Conservation (phyloP, 768 basidiomycete species). For the Lactarius deliciosus region DNA sequence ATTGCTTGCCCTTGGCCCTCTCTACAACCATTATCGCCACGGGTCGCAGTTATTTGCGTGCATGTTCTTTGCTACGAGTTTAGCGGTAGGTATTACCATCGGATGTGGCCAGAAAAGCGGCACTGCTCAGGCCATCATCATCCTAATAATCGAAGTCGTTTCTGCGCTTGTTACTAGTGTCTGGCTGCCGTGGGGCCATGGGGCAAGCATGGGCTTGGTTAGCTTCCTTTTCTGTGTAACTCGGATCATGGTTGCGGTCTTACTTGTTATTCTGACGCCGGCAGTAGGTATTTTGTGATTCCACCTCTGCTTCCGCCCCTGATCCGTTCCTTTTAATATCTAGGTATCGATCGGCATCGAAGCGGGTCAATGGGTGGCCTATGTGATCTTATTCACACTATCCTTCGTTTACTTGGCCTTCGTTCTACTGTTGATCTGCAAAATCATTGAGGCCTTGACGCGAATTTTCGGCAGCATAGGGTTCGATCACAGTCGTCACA, state of each 20-base stretch:
- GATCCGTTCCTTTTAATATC: conserved; percentile 13
- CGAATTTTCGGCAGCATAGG: conserved; percentile 74
- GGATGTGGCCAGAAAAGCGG: conserved; percentile 90
- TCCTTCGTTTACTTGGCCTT: conserved; percentile 83
- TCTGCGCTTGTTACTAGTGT: conserved; percentile 87
- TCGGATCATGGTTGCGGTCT: conserved; percentile 84
- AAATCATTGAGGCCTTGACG: conserved; percentile 78
- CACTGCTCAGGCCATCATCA: conserved; percentile 86
- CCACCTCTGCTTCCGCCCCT: conserved; percentile 8
- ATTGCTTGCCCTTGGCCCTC: conserved; percentile 82
- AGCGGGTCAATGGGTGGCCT: conserved; percentile 90
- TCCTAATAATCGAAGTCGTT: conserved; percentile 84
- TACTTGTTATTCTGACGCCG: conserved; percentile 87
- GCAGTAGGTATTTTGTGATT: conserved; percentile 48
- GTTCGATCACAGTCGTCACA: conserved; percentile 80
- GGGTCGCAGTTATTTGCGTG: conserved; percentile 87
- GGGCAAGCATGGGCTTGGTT: conserved; percentile 94
- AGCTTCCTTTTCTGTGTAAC: conserved; percentile 93
- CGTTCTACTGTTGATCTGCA: conserved; percentile 76
- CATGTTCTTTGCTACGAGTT: conserved; percentile 76
- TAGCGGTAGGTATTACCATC: conserved; percentile 80
- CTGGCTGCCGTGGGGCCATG: conserved; percentile 96
- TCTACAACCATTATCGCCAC: conserved; percentile 94
- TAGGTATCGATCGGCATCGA: conserved; percentile 83
- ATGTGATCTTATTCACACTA: conserved; percentile 84